phyloP scores from a whole-genome alignment of 768 basidiomycete genomes.

The Hericium rajendrae region DNA sequence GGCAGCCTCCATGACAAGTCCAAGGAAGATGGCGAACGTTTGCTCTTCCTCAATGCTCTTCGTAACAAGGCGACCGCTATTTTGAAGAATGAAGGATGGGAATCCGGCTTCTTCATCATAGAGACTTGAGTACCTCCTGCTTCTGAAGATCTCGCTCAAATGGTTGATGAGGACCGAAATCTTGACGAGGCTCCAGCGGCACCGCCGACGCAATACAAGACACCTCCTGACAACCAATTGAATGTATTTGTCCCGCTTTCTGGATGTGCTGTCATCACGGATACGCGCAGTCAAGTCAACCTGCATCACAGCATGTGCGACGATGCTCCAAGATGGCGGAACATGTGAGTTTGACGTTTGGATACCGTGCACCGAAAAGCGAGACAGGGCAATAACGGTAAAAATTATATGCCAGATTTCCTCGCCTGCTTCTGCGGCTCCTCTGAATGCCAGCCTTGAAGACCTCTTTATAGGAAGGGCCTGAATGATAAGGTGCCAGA shows the following conservation, averaged over 20 bases:
- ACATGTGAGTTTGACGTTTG: slow-evolving; percentile 31
- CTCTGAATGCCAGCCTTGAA: slow-evolving; percentile 16
- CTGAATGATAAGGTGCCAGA: slow-evolving; percentile 37
- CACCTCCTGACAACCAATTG: slow-evolving; percentile 62
- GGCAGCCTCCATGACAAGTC: slow-evolving; percentile 63
- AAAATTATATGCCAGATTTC: slow-evolving; percentile 63
- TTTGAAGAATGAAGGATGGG: slow-evolving; percentile 56
- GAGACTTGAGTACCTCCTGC: slow-evolving; percentile 68
- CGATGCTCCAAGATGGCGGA: slow-evolving; percentile 57
- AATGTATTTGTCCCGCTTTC: slow-evolving; percentile 62
- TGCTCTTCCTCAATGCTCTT: slow-evolving; percentile 49
- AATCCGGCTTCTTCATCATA: slow-evolving; percentile 51
- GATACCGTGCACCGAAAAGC: slow-evolving; percentile 56
- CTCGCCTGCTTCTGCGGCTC: slow-evolving; percentile 43
- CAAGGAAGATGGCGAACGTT: slow-evolving; percentile 71
- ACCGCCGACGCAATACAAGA: slow-evolving; percentile 60
- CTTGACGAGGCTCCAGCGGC: slow-evolving; percentile 66
- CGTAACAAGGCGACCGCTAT: slow-evolving; percentile 44
- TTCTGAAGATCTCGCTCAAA: slow-evolving; percentile 65
- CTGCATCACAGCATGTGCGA: slow-evolving; percentile 43
- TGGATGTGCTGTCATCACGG: slow-evolving; percentile 33
- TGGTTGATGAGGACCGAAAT: slow-evolving; percentile 53
- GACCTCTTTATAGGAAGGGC: slow-evolving; percentile 19
- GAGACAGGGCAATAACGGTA: slow-evolving; percentile 63
- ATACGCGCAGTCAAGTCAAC: slow-evolving; percentile 47